Evolutionary conservation across 2,329 filamentous ascomycete genomes (phyloP), one percentile per base, ranked within the genome.

Genomic region (Ploettnerulaceae sp.): DNA sequence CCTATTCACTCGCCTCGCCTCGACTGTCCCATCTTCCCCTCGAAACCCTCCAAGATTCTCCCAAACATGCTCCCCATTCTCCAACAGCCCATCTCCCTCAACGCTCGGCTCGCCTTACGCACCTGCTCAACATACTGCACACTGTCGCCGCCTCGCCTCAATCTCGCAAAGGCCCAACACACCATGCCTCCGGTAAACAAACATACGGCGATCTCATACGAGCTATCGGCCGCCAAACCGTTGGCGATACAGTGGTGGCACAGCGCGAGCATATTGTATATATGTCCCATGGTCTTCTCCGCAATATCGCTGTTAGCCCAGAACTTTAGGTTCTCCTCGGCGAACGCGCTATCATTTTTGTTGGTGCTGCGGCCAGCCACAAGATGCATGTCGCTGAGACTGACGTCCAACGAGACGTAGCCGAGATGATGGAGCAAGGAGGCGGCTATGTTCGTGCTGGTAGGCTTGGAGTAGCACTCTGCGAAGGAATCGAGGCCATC

Each of bases 151-250:
- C 45, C 47, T 3, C 22, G 36, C 25, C 51, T 52, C 34, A 61
- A 35, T 37, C 59, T 55, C 11, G 54, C 57, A 48, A 56, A 61
- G 4, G 57, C 58, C 59, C 58, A 61, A 29, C 59, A 61, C 0
- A 61, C 54, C 46, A 61, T 55, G 0, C 58, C 58, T 7, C 57
- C 58, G 0, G 59, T 61, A 14, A 61, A 60, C 9, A 61, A 29
- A 37, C 56, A 54, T 2, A 57, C 52, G 0, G 54, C 52, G 18
- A 61, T 52, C 36, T 61, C 59, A 32, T 55, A 61, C 2, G 42
- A 49, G 6, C 40, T 48, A 31, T 57, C 52, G 1, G 53, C 51
- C 1, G 46, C 57, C 2, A 44, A 17, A 3, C 54, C 52, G 11
- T 17, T 31, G 17, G 45, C 45, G 20, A 60, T 48, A 6, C 32